Conservation (phyloP, 2,329 filamentous ascomycete genomes). For the Claviceps spartinae region DNA sequence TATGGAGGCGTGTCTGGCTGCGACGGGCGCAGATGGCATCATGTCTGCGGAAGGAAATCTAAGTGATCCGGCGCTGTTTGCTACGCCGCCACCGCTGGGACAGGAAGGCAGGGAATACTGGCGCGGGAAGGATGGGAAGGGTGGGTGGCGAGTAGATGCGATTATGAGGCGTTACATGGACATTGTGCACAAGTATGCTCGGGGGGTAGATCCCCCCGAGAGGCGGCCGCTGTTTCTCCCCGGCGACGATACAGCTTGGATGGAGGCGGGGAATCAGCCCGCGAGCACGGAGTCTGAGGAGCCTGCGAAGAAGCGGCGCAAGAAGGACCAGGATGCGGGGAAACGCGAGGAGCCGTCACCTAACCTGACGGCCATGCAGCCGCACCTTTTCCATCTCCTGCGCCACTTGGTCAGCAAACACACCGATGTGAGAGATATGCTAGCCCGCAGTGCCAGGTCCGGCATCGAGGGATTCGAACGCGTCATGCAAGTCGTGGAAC, state of each 20-base stretch:
- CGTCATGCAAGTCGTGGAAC: slow-evolving; percentile 62
- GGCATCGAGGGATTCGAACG: slow-evolving; percentile 67
- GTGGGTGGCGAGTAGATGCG: slow-evolving; percentile 81
- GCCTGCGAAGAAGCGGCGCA: slow-evolving; percentile 39
- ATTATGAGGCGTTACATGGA: slow-evolving; percentile 80
- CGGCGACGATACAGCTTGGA: slow-evolving; percentile 36
- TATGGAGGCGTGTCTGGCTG: slow-evolving; percentile 61
- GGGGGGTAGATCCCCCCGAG: slow-evolving; percentile 50
- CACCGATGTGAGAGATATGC: slow-evolving; percentile 72
- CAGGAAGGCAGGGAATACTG: slow-evolving; percentile 71
- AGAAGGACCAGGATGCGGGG: slow-evolving; percentile 20
- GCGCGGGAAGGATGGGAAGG: slow-evolving; percentile 62
- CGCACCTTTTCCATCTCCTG: slow-evolving; percentile 85
- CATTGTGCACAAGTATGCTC: slow-evolving; percentile 68
- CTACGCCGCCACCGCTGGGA: slow-evolving; percentile 47
- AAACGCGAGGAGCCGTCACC: slow-evolving; percentile 29
- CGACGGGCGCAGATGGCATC: slow-evolving; percentile 78
- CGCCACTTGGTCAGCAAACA: slow-evolving; percentile 68
- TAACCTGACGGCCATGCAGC: slow-evolving; percentile 72
- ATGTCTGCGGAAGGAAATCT: slow-evolving; percentile 97
- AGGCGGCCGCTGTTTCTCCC: slow-evolving; percentile 63
- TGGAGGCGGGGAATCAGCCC: slow-evolving; percentile 19
- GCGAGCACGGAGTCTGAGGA: slow-evolving; percentile 26
- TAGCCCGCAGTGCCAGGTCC: slow-evolving; percentile 54
- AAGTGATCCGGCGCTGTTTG: slow-evolving; percentile 81